Evolutionary conservation across 148 eudicot species (phyloP).

Genomic region (Rhododendron ferrugineum): DNA sequence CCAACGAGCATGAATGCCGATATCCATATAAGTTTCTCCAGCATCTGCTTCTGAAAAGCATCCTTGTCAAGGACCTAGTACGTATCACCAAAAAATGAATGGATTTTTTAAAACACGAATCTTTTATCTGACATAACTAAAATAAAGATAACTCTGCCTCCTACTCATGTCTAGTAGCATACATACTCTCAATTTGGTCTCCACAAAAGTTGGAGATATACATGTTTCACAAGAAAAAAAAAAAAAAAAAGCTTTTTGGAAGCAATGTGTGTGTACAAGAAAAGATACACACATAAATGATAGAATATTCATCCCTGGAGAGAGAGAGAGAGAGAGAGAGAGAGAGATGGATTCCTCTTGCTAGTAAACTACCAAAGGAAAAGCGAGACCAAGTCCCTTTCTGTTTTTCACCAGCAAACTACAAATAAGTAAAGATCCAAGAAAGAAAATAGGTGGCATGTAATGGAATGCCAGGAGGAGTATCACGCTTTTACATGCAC

Average conservation of each 20-base stretch:
- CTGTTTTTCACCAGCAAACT: neutral
- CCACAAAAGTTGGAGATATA: neutral
- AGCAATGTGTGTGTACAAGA: neutral
- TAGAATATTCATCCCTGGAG: neutral
- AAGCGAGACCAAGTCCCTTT: neutral
- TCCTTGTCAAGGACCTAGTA: conserved; percentile 84
- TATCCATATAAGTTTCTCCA: conserved; percentile 97
- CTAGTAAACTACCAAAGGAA: neutral
- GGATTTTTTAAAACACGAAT: neutral
- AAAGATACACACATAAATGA: neutral
- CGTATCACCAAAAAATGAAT: neutral
- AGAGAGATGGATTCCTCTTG: neutral
- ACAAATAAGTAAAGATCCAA: neutral
- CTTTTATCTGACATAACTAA: neutral
- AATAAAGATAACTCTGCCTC: neutral
- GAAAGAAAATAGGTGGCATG: neutral
- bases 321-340: neutral
- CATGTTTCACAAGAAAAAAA: neutral
- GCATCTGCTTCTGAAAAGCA: conserved; percentile 86
- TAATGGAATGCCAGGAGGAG: neutral
- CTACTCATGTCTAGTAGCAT: neutral
- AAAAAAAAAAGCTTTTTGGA: neutral
- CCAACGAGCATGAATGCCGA: conserved; percentile 98
- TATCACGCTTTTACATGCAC: neutral
- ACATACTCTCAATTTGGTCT: neutral